phyloP scores from a whole-genome alignment of 2,329 filamentous ascomycete genomes.

The Claviceps humidiphila region DNA sequence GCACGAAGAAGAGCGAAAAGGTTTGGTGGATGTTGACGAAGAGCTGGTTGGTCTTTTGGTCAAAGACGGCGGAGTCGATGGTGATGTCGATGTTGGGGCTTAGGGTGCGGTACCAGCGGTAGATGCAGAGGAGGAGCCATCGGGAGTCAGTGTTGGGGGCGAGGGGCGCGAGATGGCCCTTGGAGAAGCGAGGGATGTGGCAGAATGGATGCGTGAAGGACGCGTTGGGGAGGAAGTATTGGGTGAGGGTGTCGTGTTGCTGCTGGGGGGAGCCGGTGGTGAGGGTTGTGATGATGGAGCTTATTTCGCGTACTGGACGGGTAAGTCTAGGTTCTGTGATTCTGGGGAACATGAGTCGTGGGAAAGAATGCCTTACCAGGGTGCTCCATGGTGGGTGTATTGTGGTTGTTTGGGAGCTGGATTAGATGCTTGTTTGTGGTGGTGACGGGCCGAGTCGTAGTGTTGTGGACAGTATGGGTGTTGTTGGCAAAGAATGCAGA shows the following conservation, averaged over 20 bases:
- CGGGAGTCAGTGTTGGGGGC: slow-evolving; percentile 43
- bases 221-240: slow-evolving; percentile 61
- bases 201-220: slow-evolving; percentile 71
- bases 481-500: background rate
- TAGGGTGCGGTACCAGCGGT: slow-evolving; percentile 74
- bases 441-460: too few relatives aligned
- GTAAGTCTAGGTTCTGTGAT: background rate
- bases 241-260: slow-evolving; percentile 51
- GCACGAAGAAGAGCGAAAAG: slow-evolving; percentile 66
- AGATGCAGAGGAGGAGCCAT: slow-evolving; percentile 54
- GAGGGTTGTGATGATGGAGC: slow-evolving; percentile 52
- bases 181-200: slow-evolving; percentile 44
- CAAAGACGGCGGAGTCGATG: slow-evolving; percentile 54
- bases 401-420: background rate
- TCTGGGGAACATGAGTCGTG: too few relatives aligned
- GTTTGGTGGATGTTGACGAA: slow-evolving; percentile 63
- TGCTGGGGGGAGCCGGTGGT: slow-evolving; percentile 52
- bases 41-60: slow-evolving; percentile 50
- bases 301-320: slow-evolving; percentile 40
- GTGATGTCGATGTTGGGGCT: slow-evolving; percentile 58
- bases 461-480: background rate
- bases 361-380: background rate
- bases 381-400: background rate
- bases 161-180: slow-evolving; percentile 24
- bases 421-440: background rate